phyloP scores from a whole-genome alignment of 139 green algal genomes.

The Nannochloris sp. region DNA sequence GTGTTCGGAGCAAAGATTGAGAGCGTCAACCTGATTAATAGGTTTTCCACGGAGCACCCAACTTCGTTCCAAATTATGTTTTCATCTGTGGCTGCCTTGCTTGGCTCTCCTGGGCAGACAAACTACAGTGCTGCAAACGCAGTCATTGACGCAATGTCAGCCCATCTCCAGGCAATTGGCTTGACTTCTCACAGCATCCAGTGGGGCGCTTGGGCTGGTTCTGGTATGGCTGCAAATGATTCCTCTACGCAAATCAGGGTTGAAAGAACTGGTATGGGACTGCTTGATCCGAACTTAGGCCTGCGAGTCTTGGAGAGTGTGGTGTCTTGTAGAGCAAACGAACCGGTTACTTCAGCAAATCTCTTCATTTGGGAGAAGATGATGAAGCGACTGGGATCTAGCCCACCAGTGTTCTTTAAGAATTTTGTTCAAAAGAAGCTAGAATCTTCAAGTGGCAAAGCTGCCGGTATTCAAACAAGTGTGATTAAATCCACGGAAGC shows the following conservation, averaged over 20 bases:
- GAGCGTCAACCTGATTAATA: not conserved
- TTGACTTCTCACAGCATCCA: conserved; percentile 41
- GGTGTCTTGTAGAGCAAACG: conserved; percentile 4
- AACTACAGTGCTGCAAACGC: conserved; percentile 74
- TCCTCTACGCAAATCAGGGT: conserved; percentile 38
- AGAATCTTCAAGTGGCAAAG: not conserved
- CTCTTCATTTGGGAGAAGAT: conserved; percentile 32
- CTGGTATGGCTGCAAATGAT: conserved; percentile 70
- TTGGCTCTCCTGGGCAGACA: conserved; percentile 70
- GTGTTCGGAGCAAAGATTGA: conserved; percentile 51
- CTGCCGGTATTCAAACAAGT: no score
- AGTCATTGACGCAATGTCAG: conserved; percentile 41
- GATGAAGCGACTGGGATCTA: conserved; percentile 18
- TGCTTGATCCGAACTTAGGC: conserved; percentile 31
- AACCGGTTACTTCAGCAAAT: conserved; percentile 22
- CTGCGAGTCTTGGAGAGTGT: conserved; percentile 24
- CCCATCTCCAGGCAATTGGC: conserved; percentile 1
- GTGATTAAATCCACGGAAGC: conserved; percentile 3
- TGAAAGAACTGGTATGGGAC: conserved; percentile 57
- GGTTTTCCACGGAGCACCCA: conserved; percentile 4
- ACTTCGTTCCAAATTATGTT: conserved; percentile 50
- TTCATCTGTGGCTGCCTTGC: conserved; percentile 63
- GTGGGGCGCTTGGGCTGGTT: conserved; percentile 80
- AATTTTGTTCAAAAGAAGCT: conserved; percentile 21
- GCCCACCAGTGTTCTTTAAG: conserved; percentile 14